Percentiles rank a stretch among this genome's conserved stretches.
These are phyloP conservation scores for Clavispora vitiphila DNA, from an alignment of 805 yeast species.

Conservation along the genomic window DNA sequence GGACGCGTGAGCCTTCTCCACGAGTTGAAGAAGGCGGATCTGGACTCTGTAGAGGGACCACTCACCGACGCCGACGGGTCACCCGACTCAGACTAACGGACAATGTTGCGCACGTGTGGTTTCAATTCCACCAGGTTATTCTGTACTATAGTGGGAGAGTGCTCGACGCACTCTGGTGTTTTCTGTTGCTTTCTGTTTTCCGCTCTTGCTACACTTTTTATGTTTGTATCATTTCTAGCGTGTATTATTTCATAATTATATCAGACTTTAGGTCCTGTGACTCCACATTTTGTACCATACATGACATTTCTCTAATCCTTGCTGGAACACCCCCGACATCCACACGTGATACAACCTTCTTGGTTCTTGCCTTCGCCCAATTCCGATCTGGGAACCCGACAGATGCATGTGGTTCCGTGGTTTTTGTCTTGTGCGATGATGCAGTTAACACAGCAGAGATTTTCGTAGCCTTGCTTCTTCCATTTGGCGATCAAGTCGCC, in stretches of 20 bases:
- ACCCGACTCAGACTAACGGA: neutral
- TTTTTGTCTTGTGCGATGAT: constrained; percentile 58
- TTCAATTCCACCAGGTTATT: neutral
- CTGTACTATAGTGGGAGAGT: neutral
- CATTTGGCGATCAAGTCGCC: constrained; percentile 71
- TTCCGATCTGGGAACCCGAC: constrained; percentile 72
- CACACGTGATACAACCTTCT: constrained; percentile 68
- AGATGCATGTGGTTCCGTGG: constrained; percentile 66
- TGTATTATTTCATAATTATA: constrained; percentile 1
- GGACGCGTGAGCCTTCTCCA: neutral
- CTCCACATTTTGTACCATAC: too few species aligned
- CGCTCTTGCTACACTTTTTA: neutral
- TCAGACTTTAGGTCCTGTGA: too few species aligned
- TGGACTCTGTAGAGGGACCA: constrained; percentile 3
- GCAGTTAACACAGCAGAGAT: constrained; percentile 77
- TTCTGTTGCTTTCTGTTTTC: neutral
- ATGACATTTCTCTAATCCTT: constrained; percentile 52
- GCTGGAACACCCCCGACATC: constrained; percentile 81
- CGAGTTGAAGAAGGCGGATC: constrained; percentile 12
- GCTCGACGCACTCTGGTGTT: neutral
- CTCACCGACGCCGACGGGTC: neutral
- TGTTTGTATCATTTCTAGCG: neutral
- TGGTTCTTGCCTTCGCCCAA: constrained; percentile 27
- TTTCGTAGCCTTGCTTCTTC: constrained; percentile 82
- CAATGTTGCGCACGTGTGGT: neutral